These are phyloP conservation scores for Pisolithus microcarpus DNA, from an alignment of 768 basidiomycete species.

Conservation along the genomic window DNA sequence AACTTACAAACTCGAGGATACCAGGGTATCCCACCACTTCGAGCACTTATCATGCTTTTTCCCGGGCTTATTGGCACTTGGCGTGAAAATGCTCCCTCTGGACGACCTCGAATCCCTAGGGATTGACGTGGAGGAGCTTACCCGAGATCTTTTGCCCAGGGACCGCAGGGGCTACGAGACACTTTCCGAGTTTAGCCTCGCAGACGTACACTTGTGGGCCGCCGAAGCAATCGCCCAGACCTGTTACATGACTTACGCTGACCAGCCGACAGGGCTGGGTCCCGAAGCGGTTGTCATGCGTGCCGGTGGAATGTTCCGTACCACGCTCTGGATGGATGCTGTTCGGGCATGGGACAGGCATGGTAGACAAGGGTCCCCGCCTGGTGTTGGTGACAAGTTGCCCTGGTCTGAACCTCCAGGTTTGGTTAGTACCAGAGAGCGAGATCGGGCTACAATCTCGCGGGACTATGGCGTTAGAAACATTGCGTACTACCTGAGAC, in stretches of 20 bases:
- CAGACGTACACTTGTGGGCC: slow-evolving; percentile 65
- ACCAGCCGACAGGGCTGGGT: slow-evolving; percentile 60
- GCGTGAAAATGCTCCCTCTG: slow-evolving; percentile 54
- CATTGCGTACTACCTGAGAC: slow-evolving; percentile 51
- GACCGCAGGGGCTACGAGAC: slow-evolving; percentile 28
- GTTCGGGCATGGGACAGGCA: slow-evolving; percentile 42
- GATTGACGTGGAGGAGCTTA: slow-evolving; percentile 38
- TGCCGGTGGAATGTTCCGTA: slow-evolving; percentile 17
- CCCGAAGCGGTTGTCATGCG: slow-evolving; percentile 48
- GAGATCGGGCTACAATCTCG: slow-evolving; percentile 16
- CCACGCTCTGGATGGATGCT: slow-evolving; percentile 21
- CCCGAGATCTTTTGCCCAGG: slow-evolving; percentile 14
- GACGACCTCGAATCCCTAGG: slow-evolving; percentile 43
- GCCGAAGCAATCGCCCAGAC: slow-evolving; percentile 68
- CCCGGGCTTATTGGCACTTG: slow-evolving; percentile 68
- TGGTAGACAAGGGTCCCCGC: slow-evolving; percentile 42
- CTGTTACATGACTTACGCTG: slow-evolving; percentile 66
- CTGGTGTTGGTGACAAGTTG: slow-evolving; percentile 41
- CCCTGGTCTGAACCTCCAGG: slow-evolving; percentile 23
- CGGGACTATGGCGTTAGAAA: slow-evolving; percentile 51
- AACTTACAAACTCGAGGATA: slow-evolving; percentile 19
- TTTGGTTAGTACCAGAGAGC: slow-evolving; percentile 12
- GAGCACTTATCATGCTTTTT: slow-evolving; percentile 78
- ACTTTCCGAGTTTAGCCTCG: slow-evolving; percentile 44
- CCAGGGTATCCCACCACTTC: slow-evolving; percentile 41